Conservation (phyloP, 2,329 filamentous ascomycete genomes). For the Paracoccidioides lutzii region DNA sequence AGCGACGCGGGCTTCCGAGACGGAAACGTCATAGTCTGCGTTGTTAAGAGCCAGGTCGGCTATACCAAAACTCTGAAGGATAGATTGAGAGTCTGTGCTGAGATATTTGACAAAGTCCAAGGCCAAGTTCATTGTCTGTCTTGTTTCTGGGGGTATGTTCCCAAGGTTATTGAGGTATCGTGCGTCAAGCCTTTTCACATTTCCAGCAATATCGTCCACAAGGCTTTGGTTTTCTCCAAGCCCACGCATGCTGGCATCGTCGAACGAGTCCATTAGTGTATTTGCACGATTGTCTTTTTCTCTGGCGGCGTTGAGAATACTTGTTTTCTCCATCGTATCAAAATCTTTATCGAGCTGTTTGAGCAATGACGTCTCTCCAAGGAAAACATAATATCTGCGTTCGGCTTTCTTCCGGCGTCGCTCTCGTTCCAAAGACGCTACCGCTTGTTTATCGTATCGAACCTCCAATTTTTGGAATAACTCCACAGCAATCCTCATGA, state of each 20-base stretch:
- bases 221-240: conserved; percentile 40
- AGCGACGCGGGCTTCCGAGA: conserved; percentile 38
- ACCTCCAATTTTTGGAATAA: conserved; percentile 38
- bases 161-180: conserved; percentile 21
- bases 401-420: conserved; percentile 43
- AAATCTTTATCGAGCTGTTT: conserved; percentile 38
- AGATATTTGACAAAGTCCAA: conserved; percentile 28
- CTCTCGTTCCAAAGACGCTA: conserved; percentile 41
- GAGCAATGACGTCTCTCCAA: conserved; percentile 39
- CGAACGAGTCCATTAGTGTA: conserved; percentile 38
- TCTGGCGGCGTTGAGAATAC: conserved; percentile 36
- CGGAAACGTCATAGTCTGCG: conserved; percentile 41
- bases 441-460: conserved; percentile 37
- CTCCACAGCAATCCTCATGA: conserved; percentile 34
- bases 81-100: conserved; percentile 32
- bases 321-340: conserved; percentile 40
- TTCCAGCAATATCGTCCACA: conserved; percentile 35
- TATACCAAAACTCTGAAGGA: conserved; percentile 35
- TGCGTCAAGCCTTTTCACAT: conserved; percentile 28
- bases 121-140: conserved; percentile 26
- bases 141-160: conserved; percentile 24
- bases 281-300: conserved; percentile 39
- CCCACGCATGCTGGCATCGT: conserved; percentile 39
- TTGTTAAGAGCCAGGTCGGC: conserved; percentile 40
- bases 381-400: conserved; percentile 38